Evolutionary conservation across 192 early-diverging fungal species (phyloP), one percentile per base, ranked within the genome.

Genomic region (Dispira parvispora): DNA sequence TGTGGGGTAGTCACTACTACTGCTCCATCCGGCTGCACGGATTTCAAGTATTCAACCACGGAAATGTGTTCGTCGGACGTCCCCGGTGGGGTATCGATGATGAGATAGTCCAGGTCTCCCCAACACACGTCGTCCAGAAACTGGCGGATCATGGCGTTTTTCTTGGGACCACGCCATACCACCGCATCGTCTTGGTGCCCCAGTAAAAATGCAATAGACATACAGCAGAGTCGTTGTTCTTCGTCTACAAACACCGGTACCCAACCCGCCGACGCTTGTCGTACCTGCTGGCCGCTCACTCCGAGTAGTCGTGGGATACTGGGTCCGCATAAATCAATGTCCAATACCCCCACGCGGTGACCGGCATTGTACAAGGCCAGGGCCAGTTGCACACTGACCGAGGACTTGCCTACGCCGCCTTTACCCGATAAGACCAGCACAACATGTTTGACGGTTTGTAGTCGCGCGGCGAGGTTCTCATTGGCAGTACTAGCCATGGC

Each of bases 81-180:
- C 10, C 95, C 82, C 26, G 96, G 96, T 53, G 96, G 96, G 27
- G 96, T 99, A 75, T 98, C 95, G 53, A 98, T 87, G 32, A 98
- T 74, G 25, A 99, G 73, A 62, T 90, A 99, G 67, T 99, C 94
- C 38, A 96, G 75, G 18, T 89, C 84, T 32, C 96, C 94, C 94
- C 94, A 99, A 73, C 85, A 90, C 0, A 97, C 94, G 65, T 99
- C 93, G 43, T 87, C 80, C 58, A 99, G 70, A 62, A 99, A 97
- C 73, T 94, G 96, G 63, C 89, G 90, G 70, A 99, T 99, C 84
- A 99, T 91, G 10, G 92, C 93, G 72, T 88, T 96, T 80, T 99
- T 99, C 68, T 99, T 99, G 38, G 96, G 92, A 3, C 96, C 96
- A 45, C 94, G 81, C 96, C 96, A 99, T 23, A 99, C 91, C 14